Conservation (phyloP, 257 asterid species). For the Avicennia marina region DNA sequence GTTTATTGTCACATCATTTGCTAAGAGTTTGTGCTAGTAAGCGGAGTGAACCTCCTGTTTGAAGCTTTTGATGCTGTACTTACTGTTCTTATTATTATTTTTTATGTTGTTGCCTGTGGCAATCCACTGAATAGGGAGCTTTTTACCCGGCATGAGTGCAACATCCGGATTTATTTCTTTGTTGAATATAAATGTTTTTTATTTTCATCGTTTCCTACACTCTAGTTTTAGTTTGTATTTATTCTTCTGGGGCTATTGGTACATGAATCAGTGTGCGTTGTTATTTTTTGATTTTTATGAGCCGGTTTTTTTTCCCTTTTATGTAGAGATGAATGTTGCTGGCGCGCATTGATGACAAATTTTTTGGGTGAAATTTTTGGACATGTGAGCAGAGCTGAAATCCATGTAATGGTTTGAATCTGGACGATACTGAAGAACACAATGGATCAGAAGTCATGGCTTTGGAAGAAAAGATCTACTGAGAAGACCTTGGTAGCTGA, state of each 20-base stretch:
- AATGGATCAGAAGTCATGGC: slow-evolving; percentile 87
- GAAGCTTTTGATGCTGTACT: not conserved
- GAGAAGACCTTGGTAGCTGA: slow-evolving; percentile 60
- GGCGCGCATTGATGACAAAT: not conserved
- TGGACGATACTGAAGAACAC: slow-evolving; percentile 13
- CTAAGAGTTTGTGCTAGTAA: not conserved
- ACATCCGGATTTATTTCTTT: not conserved
- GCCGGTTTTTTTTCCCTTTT: not conserved
- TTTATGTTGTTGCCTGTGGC: not conserved
- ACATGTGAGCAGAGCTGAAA: slow-evolving; percentile 1
- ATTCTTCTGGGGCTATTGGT: not conserved
- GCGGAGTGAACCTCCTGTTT: not conserved
- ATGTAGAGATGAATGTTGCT: not conserved
- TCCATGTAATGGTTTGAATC: not conserved
- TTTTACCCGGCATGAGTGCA: not conserved
- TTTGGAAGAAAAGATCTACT: slow-evolving; percentile 72
- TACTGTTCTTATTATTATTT: not conserved
- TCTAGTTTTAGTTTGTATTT: not conserved
- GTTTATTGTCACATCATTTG: not conserved
- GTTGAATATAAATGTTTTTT: not conserved
- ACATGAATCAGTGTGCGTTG: not conserved
- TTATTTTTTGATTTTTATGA: not conserved
- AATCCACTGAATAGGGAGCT: not conserved
- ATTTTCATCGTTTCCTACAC: not conserved
- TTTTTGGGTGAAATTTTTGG: not conserved